Conservation (phyloP, 805 yeast genomes). For the Alloascoidea africana region DNA sequence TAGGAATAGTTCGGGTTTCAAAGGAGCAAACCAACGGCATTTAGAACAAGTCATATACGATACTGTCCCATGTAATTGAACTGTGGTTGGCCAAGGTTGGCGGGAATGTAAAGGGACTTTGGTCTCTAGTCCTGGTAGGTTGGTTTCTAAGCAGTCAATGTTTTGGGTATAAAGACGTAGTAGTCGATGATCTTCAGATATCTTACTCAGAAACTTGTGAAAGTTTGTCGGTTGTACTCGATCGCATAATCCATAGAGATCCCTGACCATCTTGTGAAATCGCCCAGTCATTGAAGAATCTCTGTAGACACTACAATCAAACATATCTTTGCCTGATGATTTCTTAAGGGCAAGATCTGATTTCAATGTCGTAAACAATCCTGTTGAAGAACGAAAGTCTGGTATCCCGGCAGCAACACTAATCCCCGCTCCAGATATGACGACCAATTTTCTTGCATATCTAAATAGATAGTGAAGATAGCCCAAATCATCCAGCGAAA, state of each 20-base stretch:
- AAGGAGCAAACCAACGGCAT: slow-evolving; percentile 41
- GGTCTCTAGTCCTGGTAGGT: slow-evolving; percentile 33
- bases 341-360: slow-evolving; percentile 17
- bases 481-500: slow-evolving; percentile 16
- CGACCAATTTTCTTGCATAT: slow-evolving; percentile 42
- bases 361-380: slow-evolving; percentile 47
- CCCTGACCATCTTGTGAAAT: slow-evolving; percentile 64
- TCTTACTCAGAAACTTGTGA: slow-evolving; percentile 43
- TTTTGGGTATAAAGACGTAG: slow-evolving; percentile 76
- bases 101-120: slow-evolving; percentile 28
- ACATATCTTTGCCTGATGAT: slow-evolving; percentile 50
- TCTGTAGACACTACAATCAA: slow-evolving; percentile 67
- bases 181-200: slow-evolving; percentile 50
- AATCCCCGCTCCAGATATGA: slow-evolving; percentile 81
- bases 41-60: slow-evolving; percentile 62
- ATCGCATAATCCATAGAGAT: slow-evolving; percentile 37
- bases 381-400: slow-evolving; percentile 67
- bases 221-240: slow-evolving; percentile 58
- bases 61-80: slow-evolving; percentile 80
- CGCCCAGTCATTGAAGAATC: slow-evolving; percentile 39
- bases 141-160: slow-evolving; percentile 66
- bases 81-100: slow-evolving; percentile 37
- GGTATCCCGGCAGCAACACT: slow-evolving; percentile 90
- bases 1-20: slow-evolving; percentile 37
- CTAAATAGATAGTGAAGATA: slow-evolving; percentile 35